Conservation (phyloP, 208 protist genomes). For the Wallacemonas collosoma region DNA sequence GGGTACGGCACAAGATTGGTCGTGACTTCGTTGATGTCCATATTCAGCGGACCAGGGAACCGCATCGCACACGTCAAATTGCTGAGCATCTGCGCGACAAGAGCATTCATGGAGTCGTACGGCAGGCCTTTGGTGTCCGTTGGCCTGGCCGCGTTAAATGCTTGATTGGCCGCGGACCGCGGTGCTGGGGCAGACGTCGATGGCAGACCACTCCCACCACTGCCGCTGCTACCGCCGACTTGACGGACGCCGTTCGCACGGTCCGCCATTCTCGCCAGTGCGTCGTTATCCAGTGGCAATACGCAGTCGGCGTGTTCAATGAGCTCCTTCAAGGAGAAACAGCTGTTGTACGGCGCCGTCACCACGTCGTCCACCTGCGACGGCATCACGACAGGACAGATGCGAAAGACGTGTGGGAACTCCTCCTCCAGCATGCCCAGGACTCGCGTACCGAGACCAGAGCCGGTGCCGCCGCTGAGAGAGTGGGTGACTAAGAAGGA, state of each 20-base stretch:
- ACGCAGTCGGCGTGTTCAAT: conserved; percentile 95
- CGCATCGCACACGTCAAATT: conserved; percentile 95
- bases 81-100: conserved; percentile 95
- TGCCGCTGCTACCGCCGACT: conserved; percentile 14
- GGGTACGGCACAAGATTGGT: conserved; percentile 98
- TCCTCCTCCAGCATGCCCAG: conserved; percentile 94
- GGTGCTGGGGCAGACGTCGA: background rate
- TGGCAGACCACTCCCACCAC: conserved; percentile 11
- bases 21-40: conserved; percentile 97
- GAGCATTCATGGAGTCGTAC: conserved; percentile 96
- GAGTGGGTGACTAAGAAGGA: conserved; percentile 96
- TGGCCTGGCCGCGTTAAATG: conserved; percentile 73
- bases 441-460: conserved; percentile 93
- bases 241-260: conserved; percentile 29
- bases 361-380: conserved; percentile 94
- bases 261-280: conserved; percentile 86
- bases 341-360: conserved; percentile 96
- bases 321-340: conserved; percentile 90
- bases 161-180: conserved; percentile 25
- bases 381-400: conserved; percentile 91
- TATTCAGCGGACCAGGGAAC: conserved; percentile 95
- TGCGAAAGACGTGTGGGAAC: conserved; percentile 91
- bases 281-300: conserved; percentile 94
- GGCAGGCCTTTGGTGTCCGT: conserved; percentile 79
- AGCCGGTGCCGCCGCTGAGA: conserved; percentile 96